Evolutionary conservation across 805 yeast species (phyloP), one percentile per base, ranked within the genome.

Genomic region (Cyberlindnera lachancei): DNA sequence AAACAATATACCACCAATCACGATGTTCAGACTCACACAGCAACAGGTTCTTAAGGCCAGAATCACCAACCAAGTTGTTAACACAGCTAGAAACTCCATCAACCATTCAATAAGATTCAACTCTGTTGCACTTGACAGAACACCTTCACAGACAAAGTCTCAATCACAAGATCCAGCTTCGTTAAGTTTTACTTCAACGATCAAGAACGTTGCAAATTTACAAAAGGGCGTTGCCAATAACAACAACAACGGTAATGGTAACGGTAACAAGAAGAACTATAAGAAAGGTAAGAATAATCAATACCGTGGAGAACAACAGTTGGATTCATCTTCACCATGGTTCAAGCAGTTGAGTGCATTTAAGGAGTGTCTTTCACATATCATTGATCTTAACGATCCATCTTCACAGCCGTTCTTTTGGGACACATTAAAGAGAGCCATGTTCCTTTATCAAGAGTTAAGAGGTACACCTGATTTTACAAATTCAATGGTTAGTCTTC

Each of bases 401-500:
- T 62, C 59, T n/a, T 58, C 64, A 15, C 64, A 61, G 33, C 61
- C 64, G 8, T 48, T 63, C 28, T 71, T 70, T 43, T 73, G 78
- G 76, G 66, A 62, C 27, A 68, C 75, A 3, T 63, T 73, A 25
- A 63, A 63, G 25, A 63, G 59, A 29, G 68, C 74, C 9, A 68
- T 73, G 64, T 65, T 64, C 7, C 45, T 73, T 8, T 73, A 73
- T 34, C 61, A 66, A 25, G 68, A 68, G 9, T 47, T 73, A 25
- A 56, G 63, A 27, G 62, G 59, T 17, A 58, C 69, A 2, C 70
- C 72, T 15, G 73, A 69, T 37, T 58, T 73, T 34, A 63, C 63
- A 36, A 60, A 63, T 18, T 59, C 56, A 27, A 55, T 75, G 40
- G 68, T 68, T 40, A 62, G 74, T 3, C 63, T 66, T 24, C 54